Evolutionary conservation across 129 eudicot genomes (phyloP).

Genomic region (Kitagawia praeruptora): DNA sequence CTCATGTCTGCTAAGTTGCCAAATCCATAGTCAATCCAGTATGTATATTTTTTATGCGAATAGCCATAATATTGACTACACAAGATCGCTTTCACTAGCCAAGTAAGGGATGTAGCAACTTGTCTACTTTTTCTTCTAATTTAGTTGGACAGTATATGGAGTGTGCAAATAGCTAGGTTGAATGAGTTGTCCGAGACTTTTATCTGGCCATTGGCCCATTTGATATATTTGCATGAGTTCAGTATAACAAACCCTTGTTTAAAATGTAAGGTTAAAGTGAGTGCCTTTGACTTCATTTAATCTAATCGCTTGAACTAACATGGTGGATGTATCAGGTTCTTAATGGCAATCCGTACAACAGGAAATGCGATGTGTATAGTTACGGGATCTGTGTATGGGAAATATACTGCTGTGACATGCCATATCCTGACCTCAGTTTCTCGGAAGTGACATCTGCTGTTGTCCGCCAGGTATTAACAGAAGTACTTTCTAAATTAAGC

Average conservation of each 20-base stretch:
- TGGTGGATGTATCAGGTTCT: conserved; percentile 44
- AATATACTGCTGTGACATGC: conserved; percentile 94
- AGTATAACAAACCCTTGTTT: not conserved
- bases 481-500: not conserved
- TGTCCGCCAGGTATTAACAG: conserved; percentile 62
- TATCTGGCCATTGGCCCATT: not conserved
- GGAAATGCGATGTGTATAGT: conserved; percentile 88
- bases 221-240: not conserved
- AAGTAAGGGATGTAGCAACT: not conserved
- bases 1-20: not conserved
- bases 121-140: not conserved
- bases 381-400: conserved; percentile 93
- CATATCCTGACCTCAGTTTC: conserved; percentile 92
- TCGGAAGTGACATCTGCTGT: conserved; percentile 91
- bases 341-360: conserved; percentile 69
- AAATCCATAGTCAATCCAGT: not conserved
- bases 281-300: not conserved
- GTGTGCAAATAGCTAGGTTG: not conserved
- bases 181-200: not conserved
- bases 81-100: not conserved
- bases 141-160: not conserved
- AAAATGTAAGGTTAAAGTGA: not conserved
- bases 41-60: not conserved
- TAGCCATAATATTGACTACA: not conserved
- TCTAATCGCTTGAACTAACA: not conserved